Evolutionary conservation across 2,329 filamentous ascomycete genomes (phyloP), one percentile per base, ranked within the genome.

Genomic region (Pseudogymnoascus sp.): DNA sequence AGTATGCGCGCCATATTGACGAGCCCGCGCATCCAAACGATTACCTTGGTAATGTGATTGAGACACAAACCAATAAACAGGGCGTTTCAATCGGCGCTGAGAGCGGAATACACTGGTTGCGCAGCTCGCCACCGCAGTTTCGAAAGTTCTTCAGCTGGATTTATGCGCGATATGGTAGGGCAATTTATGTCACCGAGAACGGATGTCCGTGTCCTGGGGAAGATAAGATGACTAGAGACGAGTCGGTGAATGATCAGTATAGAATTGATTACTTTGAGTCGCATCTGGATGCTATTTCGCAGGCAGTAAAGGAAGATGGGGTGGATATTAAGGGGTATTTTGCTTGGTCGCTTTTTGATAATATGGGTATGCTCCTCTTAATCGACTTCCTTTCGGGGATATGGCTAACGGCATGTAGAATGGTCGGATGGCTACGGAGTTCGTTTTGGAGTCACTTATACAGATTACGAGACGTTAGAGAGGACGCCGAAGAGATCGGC

Each of bases 221-320:
- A 58, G 65, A 74, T 13, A 65, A 68, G 57, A 75, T 75, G 74
- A 69, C 66, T 0, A 61, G 69, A 0, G 69, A 73, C 21, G 70
- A 75, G 59, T 70, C 73, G 0, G 69, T 77, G 0, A 62, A 75
- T 9, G 75, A 77, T 61, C 63, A 62, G 2, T 77, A 73, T 59
- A 69, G 75, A 1, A 67, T 72, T 5, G 62, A 67, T 8, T 77
- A 77, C 50, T 75, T 77, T 59, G 66, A 70, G 10, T 69, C 73
- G 17, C 74, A 77, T 29, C 63, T 77, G 1, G 72, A 77, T 37
- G 70, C 75, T 0, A 72, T 77, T 36, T 71, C 67, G 8, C 64
- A 64, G 60, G 67, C 73, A 5, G 65, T 67, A 29, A 63, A 63
- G 13, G 62, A 69, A 39, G 69, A 70, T 59, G 63, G 63, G 17